Percentiles rank a stretch among this genome's conserved stretches.
Conservation (phyloP, 805 yeast species). For the Candida boleticola region DNA sequence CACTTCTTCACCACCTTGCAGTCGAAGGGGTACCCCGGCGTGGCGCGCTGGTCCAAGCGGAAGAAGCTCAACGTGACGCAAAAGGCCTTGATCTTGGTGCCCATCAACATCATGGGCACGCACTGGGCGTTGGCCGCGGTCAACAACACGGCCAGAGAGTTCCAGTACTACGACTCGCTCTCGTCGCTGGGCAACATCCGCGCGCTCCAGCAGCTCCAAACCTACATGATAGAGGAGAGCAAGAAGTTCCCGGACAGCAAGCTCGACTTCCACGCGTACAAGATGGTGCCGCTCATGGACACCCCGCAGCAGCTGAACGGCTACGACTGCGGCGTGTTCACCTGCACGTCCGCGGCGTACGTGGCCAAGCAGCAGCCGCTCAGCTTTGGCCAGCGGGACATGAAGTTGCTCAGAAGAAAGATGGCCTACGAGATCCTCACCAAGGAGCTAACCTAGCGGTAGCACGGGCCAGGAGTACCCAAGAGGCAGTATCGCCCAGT, state of each 20-base stretch:
- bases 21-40: slow-evolving; percentile 65
- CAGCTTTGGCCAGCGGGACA: slow-evolving; percentile 64
- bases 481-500: too few species aligned
- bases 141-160: slow-evolving; percentile 55
- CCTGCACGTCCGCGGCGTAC: slow-evolving; percentile 73
- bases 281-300: slow-evolving; percentile 21
- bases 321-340: slow-evolving; percentile 91
- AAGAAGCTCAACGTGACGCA: slow-evolving; percentile 48
- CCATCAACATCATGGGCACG: slow-evolving; percentile 77
- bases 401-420: slow-evolving; percentile 60
- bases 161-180: slow-evolving; percentile 79
- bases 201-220: slow-evolving; percentile 47
- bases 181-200: slow-evolving; percentile 40
- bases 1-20: slow-evolving; percentile 79
- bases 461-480: too few species aligned
- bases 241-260: slow-evolving; percentile 37
- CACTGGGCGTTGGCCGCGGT: slow-evolving; percentile 93
- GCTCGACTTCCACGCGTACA: slow-evolving; percentile 19
- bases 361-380: slow-evolving; percentile 51
- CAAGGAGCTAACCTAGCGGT: slow-evolving; percentile 18
- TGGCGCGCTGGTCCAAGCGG: slow-evolving; percentile 27
- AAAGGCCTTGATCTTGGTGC: slow-evolving; percentile 69
- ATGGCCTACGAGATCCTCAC: slow-evolving; percentile 63
- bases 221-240: slow-evolving; percentile 70
- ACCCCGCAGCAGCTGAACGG: slow-evolving; percentile 90